These are phyloP conservation scores for Rhododendron griersonianum DNA, from an alignment of 148 eudicot genomes.

Conservation along the genomic window DNA sequence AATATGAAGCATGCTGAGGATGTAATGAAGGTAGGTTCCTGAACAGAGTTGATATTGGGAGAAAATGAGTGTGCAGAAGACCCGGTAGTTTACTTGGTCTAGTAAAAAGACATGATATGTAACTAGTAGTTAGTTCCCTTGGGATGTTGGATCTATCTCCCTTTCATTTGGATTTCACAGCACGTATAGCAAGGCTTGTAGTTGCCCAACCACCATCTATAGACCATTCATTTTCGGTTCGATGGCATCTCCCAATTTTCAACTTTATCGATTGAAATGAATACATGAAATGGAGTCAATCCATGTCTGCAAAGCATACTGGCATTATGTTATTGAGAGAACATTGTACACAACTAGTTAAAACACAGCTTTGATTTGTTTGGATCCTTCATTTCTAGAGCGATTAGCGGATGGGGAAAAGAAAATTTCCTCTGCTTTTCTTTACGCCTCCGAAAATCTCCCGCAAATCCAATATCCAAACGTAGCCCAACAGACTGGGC, in stretches of 20 bases:
- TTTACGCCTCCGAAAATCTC: not conserved
- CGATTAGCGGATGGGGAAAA: not conserved
- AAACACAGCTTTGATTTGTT: not conserved
- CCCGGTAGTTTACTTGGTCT: not conserved
- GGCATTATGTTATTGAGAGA: not conserved
- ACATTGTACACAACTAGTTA: not conserved
- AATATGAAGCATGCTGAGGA: slow-evolving; percentile 41
- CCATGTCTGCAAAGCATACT: not conserved
- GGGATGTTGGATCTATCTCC: not conserved
- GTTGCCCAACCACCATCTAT: no score
- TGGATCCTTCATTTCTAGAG: not conserved
- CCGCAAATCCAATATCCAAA: not conserved
- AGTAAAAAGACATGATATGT: not conserved
- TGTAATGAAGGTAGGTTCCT: not conserved
- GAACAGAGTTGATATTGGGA: not conserved
- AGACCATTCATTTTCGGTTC: no score
- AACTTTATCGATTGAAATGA: no score
- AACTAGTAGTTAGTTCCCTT: not conserved
- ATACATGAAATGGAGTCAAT: not conserved
- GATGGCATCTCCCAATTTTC: no score
- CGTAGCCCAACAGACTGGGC: not conserved
- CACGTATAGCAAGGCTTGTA: no score
- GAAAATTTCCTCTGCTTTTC: not conserved
- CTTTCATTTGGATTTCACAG: no score
- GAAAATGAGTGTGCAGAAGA: not conserved